Conservation (phyloP, 225 moss, liverwort and hornwort genomes). For the Neckera pumila region DNA sequence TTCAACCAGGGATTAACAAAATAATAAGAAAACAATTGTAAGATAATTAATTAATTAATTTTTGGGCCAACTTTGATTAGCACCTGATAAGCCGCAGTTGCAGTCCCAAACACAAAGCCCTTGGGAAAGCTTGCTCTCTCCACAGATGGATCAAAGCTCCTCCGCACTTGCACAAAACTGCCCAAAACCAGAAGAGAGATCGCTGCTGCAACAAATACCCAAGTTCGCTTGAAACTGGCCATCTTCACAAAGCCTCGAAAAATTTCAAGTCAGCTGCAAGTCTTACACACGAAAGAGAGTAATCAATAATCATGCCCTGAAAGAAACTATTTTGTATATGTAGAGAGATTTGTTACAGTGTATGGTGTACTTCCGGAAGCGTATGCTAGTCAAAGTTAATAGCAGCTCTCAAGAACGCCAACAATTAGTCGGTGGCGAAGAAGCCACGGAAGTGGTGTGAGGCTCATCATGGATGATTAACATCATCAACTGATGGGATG, state of each 20-base stretch:
- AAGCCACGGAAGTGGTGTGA: too few species aligned
- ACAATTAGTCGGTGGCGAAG: too few species aligned
- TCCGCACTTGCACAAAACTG: neutral
- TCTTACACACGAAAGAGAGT: too few species aligned
- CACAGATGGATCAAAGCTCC: slow-evolving; percentile 9
- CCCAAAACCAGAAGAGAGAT: neutral
- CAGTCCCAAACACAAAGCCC: slow-evolving; percentile 63
- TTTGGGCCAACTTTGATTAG: too few species aligned
- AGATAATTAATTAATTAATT: too few species aligned
- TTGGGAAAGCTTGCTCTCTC: slow-evolving; percentile 43
- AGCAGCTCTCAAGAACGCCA: too few species aligned
- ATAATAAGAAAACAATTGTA: neutral
- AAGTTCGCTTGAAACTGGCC: neutral
- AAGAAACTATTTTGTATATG: neutral
- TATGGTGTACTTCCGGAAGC: too few species aligned
- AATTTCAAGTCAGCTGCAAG: neutral
- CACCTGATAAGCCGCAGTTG: slow-evolving; percentile 76
- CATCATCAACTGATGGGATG: too few species aligned
- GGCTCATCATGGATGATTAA: too few species aligned
- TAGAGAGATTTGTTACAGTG: neutral
- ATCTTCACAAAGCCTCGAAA: neutral
- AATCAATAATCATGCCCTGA: neutral
- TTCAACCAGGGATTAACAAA: neutral
- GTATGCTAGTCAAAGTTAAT: too few species aligned
- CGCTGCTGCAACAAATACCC: neutral